Evolutionary conservation across 1,284 basidiomycete genomes (phyloP).

Genomic region (Microbotryomycetes sp.): DNA sequence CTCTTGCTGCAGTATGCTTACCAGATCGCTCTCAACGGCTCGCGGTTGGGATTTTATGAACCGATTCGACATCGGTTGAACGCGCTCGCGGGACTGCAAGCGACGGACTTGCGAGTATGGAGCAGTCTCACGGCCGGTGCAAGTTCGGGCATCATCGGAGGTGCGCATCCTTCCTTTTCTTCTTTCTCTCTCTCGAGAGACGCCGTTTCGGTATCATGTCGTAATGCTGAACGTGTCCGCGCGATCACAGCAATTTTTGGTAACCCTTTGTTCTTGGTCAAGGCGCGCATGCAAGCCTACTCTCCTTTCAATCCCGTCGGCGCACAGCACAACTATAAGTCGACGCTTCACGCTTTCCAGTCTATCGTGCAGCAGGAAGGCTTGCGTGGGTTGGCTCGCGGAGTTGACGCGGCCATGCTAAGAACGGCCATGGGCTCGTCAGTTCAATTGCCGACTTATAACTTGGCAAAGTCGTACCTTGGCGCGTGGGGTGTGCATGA

Average conservation of each 20-base stretch:
- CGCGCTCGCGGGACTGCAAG: constrained; percentile 60
- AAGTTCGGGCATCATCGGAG: constrained; percentile 80
- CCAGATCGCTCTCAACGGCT: constrained; percentile 92
- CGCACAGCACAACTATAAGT: constrained; percentile 84
- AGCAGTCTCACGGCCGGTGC: constrained; percentile 67
- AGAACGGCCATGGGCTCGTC: constrained; percentile 91
- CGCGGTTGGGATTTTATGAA: constrained; percentile 92
- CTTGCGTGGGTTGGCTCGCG: constrained; percentile 71
- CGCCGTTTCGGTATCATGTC: constrained; percentile 3
- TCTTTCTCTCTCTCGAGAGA: neutral
- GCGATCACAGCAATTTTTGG: constrained; percentile 67
- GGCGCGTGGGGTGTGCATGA: constrained; percentile 60
- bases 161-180: constrained; percentile 49
- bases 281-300: constrained; percentile 96
- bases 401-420: constrained; percentile 87
- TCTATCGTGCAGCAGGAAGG: constrained; percentile 76
- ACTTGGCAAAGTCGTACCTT: constrained; percentile 77
- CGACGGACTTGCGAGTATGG: constrained; percentile 57
- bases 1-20: constrained; percentile 64
- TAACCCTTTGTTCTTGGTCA: constrained; percentile 91
- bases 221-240: constrained; percentile 1
- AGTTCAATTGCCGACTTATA: constrained; percentile 91
- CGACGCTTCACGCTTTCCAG: constrained; percentile 67
- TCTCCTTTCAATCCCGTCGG: constrained; percentile 90
- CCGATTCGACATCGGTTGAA: constrained; percentile 75